phyloP scores from a whole-genome alignment of 2,329 filamentous ascomycete species.

The Dryadomyces quercus-mongolicae region DNA sequence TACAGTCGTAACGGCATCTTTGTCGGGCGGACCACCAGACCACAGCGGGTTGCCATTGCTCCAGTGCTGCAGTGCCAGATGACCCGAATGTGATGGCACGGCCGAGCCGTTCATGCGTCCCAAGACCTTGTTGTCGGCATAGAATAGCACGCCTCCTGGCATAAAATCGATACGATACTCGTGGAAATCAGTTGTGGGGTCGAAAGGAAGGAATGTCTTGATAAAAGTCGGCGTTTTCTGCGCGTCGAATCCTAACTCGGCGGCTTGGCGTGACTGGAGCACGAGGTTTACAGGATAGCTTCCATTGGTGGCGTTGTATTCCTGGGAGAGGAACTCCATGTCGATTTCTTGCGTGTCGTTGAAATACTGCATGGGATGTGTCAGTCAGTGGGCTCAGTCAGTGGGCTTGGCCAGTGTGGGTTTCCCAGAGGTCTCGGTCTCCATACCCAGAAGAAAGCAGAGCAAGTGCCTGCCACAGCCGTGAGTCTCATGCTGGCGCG shows the following conservation, averaged over 20 bases:
- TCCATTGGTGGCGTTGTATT: slow-evolving; percentile 40
- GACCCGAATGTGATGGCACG: slow-evolving; percentile 49
- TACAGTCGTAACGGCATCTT: slow-evolving; percentile 51
- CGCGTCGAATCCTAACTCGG: slow-evolving; percentile 49
- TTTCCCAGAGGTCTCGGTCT: not conserved
- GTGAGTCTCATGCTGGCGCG: slow-evolving; percentile 55
- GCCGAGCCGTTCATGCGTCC: slow-evolving; percentile 41
- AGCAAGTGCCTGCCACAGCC: slow-evolving; percentile 52
- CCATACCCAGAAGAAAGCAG: slow-evolving; percentile 65
- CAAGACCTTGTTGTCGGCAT: slow-evolving; percentile 49
- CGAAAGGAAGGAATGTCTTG: slow-evolving; percentile 48
- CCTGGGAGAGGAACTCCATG: slow-evolving; percentile 61
- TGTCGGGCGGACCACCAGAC: slow-evolving; percentile 56
- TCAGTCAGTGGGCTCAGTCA: not conserved
- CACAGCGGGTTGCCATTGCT: slow-evolving; percentile 62
- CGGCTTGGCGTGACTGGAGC: slow-evolving; percentile 54
- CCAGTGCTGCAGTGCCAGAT: slow-evolving; percentile 64
- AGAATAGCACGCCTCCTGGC: slow-evolving; percentile 51
- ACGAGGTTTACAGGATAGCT: slow-evolving; percentile 59
- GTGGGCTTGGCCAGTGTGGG: too few species aligned
- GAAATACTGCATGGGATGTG: slow-evolving; percentile 44
- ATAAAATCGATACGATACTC: slow-evolving; percentile 73
- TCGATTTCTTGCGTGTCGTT: slow-evolving; percentile 74
- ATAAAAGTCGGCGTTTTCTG: slow-evolving; percentile 45
- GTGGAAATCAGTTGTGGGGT: slow-evolving; percentile 54